These are phyloP conservation scores for Tolypocladium album DNA, from an alignment of 2,329 filamentous ascomycete species.

Conservation along the genomic window DNA sequence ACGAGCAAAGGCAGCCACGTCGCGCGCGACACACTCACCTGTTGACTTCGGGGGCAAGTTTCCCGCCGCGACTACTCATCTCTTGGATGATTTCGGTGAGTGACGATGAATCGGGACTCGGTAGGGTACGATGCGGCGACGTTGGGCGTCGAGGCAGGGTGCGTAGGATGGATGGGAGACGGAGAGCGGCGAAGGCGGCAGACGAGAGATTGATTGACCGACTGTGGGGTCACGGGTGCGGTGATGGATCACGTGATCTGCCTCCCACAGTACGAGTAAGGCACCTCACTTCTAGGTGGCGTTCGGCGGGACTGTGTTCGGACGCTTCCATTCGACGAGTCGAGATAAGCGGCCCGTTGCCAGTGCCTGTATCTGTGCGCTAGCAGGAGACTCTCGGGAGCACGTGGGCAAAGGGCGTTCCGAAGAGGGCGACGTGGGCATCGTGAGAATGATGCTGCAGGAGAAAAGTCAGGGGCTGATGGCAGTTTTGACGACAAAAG, in stretches of 20 bases:
- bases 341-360: background rate
- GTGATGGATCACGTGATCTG: slow-evolving; percentile 15
- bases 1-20: background rate
- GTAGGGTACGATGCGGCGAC: slow-evolving; percentile 10
- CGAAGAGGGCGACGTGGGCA: background rate
- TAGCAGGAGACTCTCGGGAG: background rate
- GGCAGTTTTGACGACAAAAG: background rate
- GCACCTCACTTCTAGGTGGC: background rate
- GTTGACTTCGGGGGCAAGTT: slow-evolving; percentile 99
- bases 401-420: background rate
- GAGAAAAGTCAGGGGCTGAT: background rate
- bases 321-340: background rate
- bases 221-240: slow-evolving; percentile 8
- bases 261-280: no score
- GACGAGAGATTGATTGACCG: slow-evolving; percentile 14
- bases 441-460: background rate
- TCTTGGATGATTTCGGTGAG: slow-evolving; percentile 42
- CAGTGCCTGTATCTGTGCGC: background rate
- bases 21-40: slow-evolving; percentile 41
- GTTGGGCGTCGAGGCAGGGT: slow-evolving; percentile 8
- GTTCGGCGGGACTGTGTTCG: no score
- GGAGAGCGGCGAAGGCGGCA: slow-evolving; percentile 17
- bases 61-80: slow-evolving; percentile 95
- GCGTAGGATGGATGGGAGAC: slow-evolving; percentile 15
- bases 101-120: slow-evolving; percentile 19